Evolutionary conservation across 1,139 yeast genomes (phyloP).

Genomic region (Spathaspora sp.): DNA sequence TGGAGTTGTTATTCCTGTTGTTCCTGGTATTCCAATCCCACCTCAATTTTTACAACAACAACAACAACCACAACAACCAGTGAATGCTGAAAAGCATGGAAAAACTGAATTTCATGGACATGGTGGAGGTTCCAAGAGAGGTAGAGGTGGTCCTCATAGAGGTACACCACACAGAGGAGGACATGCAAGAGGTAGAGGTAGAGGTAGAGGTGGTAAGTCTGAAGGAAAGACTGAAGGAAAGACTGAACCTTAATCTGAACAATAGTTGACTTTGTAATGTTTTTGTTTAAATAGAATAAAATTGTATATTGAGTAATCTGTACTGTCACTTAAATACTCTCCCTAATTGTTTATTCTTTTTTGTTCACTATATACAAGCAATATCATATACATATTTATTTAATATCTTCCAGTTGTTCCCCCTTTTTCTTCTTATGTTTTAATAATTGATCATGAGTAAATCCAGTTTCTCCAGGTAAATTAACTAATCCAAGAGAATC

Average conservation of each 20-base stretch:
- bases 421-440: constrained; percentile 14
- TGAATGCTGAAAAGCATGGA: background rate
- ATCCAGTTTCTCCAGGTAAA: constrained; percentile 48
- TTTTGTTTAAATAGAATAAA: too few relatives aligned
- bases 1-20: constrained; percentile 14
- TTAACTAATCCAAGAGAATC: constrained; percentile 67
- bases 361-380: background rate
- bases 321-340: background rate
- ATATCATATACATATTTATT: background rate
- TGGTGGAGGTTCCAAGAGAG: background rate
- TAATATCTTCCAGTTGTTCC: constrained; percentile 1
- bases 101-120: background rate
- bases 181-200: constrained; percentile 16
- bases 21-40: constrained; percentile 31
- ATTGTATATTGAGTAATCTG: too few relatives aligned
- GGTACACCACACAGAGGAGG: too few relatives aligned
- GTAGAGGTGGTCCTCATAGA: background rate
- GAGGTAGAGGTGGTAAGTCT: constrained; percentile 6
- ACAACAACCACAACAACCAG: constrained; percentile 9
- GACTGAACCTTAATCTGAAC: background rate
- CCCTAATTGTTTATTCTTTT: background rate
- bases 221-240: background rate
- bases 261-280: background rate
- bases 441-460: constrained; percentile 28
- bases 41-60: constrained; percentile 31